A percentile compares a stretch with the other conserved stretches of the same genome.
Evolutionary conservation across 257 asterid species (phyloP).

Genomic region (Lycium barbarum): DNA sequence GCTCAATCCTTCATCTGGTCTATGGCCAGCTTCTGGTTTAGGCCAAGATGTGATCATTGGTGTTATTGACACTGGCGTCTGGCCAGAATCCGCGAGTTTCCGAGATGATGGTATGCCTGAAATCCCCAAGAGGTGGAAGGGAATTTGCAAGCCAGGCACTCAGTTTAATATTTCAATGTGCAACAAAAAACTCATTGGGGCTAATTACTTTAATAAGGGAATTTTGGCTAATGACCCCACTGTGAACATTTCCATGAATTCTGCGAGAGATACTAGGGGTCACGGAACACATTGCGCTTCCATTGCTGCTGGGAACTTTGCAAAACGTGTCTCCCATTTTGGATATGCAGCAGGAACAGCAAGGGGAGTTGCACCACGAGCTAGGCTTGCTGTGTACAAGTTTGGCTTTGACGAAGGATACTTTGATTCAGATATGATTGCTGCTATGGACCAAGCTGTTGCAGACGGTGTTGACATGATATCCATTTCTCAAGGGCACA

Average conservation of each 20-base stretch:
- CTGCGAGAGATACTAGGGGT: conserved; percentile 28
- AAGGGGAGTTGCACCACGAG: conserved; percentile 35
- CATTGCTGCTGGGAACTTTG: conserved; percentile 34
- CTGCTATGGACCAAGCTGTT: conserved; percentile 42
- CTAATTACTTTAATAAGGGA: conserved; percentile 37
- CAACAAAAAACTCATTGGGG: conserved; percentile 42
- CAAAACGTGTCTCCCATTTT: conserved; percentile 23
- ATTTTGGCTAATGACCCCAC: conserved; percentile 34
- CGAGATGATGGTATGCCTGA: conserved; percentile 30
- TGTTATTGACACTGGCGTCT: conserved; percentile 33
- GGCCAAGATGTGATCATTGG: conserved; percentile 36
- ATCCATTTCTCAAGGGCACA: conserved; percentile 4
- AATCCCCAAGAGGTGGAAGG: conserved; percentile 40
- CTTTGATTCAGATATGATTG: conserved; percentile 33
- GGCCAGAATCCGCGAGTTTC: conserved; percentile 36
- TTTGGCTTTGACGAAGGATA: conserved; percentile 30
- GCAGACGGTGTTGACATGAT: conserved; percentile 33
- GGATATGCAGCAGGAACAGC: conserved; percentile 36
- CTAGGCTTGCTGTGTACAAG: conserved; percentile 32
- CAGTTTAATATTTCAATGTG: conserved; percentile 39
- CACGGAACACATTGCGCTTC: conserved; percentile 34
- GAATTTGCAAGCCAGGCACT: conserved; percentile 33
- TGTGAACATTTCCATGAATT: conserved; percentile 35
- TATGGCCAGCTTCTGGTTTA: conserved; percentile 36
- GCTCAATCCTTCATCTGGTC: conserved; percentile 31